Conservation (phyloP, 177 flowering plant species). For the Vitis hybrid region DNA sequence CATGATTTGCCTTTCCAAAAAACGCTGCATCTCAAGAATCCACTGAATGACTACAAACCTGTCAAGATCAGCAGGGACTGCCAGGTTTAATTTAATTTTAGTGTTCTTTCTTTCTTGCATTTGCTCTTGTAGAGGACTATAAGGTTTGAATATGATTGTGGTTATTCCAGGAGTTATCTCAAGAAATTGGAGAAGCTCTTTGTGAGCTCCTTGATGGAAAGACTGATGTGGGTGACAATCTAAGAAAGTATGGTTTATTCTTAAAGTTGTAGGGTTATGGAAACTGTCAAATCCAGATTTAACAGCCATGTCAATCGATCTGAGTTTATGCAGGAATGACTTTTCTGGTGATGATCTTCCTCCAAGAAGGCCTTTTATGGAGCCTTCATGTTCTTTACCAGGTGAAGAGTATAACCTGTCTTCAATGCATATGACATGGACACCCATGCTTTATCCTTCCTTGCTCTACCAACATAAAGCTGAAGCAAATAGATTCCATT, state of each 20-base stretch:
- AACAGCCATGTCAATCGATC: background rate
- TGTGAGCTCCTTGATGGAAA: slow-evolving; percentile 77
- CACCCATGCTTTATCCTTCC: slow-evolving; percentile 47
- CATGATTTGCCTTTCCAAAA: slow-evolving; percentile 77
- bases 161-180: slow-evolving; percentile 66
- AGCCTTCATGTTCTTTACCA: slow-evolving; percentile 35
- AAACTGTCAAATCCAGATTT: background rate
- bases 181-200: slow-evolving; percentile 82
- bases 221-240: slow-evolving; percentile 31
- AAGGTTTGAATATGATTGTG: slow-evolving; percentile 5
- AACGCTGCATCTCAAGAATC: slow-evolving; percentile 92
- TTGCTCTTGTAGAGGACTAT: background rate
- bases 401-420: slow-evolving; percentile 41
- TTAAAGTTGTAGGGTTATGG: background rate
- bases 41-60: slow-evolving; percentile 85
- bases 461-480: slow-evolving; percentile 49
- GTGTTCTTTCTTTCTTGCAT: slow-evolving; percentile 2
- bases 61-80: slow-evolving; percentile 96
- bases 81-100: slow-evolving; percentile 50
- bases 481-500: slow-evolving; percentile 38
- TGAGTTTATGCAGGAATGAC: slow-evolving; percentile 22
- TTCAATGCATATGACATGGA: slow-evolving; percentile 35
- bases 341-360: slow-evolving; percentile 36
- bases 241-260: slow-evolving; percentile 43
- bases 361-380: slow-evolving; percentile 38